Evolutionary conservation across 2,329 filamentous ascomycete species (phyloP).

Genomic region (Ophiobolus disseminans): DNA sequence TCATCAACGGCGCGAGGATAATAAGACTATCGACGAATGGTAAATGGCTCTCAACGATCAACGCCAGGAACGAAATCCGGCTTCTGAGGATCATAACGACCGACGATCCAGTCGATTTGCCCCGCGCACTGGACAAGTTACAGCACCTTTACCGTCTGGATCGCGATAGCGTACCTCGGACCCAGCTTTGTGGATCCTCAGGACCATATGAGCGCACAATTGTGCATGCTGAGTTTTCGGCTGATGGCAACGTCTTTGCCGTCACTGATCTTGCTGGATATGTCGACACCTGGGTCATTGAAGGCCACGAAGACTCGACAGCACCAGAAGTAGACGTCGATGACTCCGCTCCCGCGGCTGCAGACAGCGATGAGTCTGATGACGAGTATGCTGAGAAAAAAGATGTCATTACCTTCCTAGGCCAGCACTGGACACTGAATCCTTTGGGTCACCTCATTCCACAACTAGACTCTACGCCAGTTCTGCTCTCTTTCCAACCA

Average conservation of each 20-base stretch:
- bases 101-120: conserved; percentile 48
- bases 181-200: conserved; percentile 66
- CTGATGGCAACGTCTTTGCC: conserved; percentile 79
- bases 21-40: conserved; percentile 74
- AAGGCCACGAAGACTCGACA: conserved; percentile 61
- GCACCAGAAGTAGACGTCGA: conserved; percentile 51
- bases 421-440: conserved; percentile 77
- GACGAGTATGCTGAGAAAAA: conserved; percentile 57
- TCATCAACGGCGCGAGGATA: conserved; percentile 70
- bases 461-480: conserved; percentile 53
- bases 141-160: conserved; percentile 50
- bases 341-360: conserved; percentile 38
- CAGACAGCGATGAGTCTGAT: conserved; percentile 44
- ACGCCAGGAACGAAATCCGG: conserved; percentile 54
- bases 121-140: conserved; percentile 47
- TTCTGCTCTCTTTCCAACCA: conserved; percentile 58
- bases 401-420: conserved; percentile 58
- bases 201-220: conserved; percentile 81
- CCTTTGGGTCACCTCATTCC: conserved; percentile 65
- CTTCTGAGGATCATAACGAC: conserved; percentile 56
- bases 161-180: conserved; percentile 34
- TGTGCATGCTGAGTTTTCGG: conserved; percentile 76
- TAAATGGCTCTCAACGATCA: conserved; percentile 69
- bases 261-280: conserved; percentile 83
- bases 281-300: conserved; percentile 84